Evolutionary conservation across 768 basidiomycete species (phyloP).

Genomic region (Cystoderma amianthinum): DNA sequence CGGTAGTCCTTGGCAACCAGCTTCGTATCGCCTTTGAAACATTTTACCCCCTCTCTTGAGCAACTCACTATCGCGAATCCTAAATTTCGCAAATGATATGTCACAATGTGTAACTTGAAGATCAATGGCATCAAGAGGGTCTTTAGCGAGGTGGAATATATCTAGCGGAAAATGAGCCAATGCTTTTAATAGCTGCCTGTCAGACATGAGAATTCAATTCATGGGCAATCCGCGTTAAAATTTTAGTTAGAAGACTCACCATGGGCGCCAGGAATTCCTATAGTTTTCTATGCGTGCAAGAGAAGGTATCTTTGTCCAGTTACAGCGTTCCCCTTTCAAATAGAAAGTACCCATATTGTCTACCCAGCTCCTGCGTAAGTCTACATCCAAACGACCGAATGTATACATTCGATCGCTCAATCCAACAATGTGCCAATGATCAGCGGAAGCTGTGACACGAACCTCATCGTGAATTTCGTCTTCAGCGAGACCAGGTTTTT

Average conservation of each 20-base stretch:
- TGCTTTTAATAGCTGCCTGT: background rate
- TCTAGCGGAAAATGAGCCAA: background rate
- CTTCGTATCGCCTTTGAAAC: background rate
- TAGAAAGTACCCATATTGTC: constrained; percentile 29
- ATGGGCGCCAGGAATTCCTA: background rate
- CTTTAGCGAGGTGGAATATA: background rate
- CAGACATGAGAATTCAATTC: too few relatives aligned
- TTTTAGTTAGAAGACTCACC: too few relatives aligned
- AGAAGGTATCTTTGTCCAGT: constrained; percentile 26
- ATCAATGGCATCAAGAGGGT: background rate
- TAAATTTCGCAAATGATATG: background rate
- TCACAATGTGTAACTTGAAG: background rate
- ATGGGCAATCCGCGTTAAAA: too few relatives aligned
- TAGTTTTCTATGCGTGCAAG: constrained; percentile 6
- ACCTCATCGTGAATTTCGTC: constrained; percentile 21
- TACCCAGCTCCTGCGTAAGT: constrained; percentile 29
- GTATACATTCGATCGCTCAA: constrained; percentile 26
- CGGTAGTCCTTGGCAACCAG: background rate
- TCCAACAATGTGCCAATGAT: constrained; percentile 29
- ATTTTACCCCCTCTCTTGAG: background rate
- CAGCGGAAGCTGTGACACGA: constrained; percentile 18
- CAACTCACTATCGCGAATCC: background rate
- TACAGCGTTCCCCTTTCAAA: constrained; percentile 27
- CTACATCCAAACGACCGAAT: constrained; percentile 27
- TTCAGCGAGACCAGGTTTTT: constrained; percentile 5